Evolutionary conservation across 2,329 filamentous ascomycete species (phyloP), one percentile per base, ranked within the genome.

Genomic region (Microcyclospora pomicola): DNA sequence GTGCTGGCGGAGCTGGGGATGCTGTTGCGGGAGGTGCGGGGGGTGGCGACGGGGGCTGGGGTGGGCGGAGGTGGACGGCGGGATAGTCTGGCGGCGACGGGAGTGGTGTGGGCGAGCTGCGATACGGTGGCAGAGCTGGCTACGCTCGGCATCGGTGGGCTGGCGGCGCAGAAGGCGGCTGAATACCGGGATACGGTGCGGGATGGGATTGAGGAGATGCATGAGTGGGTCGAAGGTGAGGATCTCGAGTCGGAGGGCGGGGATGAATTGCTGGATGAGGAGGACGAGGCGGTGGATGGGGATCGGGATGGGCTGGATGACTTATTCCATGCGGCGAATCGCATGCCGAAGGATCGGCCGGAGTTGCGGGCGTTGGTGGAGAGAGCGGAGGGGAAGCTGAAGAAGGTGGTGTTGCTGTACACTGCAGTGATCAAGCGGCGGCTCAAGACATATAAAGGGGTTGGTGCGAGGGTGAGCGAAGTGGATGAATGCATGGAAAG

Each of bases 151-250:
- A 71, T 92, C 5, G 73, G 72, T 0, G 82, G 80, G 0, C 66
- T 86, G 40, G 69, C 88, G 34, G 69, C 81, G 0, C 67, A 71
- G 47, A 86, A 80, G 54, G 80, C 80, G 2, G 75, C 83, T 48
- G 71, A 86, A 55, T 83, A 80, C 60, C 67, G 76, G 31, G 82
- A 82, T 39, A 73, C 81, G 2, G 64, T 95, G 15, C 74, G 82
- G 49, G 88, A 95, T 62, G 81, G 85, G 0, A 73, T 92, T 48
- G 75, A 82, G 44, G 88, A 95, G 62, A 59, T 95, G 46, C 83
- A 85, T 55, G 84, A 88, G 49, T 95, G 87, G 85, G 76, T 79
- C 15, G 72, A 75, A 2, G 75, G 75, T 1, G 76, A 75, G 1
- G 66, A 71, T 11, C 58, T 71, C 0, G 67, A 65, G 6, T 47